phyloP scores from a whole-genome alignment of 352 stramenopile genomes.

The Globisporangium okanoganense region DNA sequence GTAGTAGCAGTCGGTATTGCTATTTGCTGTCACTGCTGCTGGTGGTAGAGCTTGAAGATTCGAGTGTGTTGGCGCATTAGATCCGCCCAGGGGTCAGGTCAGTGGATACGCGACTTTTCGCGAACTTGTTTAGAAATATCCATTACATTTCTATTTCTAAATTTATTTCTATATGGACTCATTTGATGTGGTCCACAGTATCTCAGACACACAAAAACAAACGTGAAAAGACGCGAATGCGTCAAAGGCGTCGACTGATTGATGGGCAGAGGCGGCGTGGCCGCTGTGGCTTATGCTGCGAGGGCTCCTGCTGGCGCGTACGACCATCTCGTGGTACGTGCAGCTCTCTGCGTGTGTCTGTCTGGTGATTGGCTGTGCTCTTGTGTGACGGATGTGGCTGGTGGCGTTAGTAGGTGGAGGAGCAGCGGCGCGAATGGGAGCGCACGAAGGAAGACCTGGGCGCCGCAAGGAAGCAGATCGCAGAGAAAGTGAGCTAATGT shows the following conservation, averaged over 20 bases:
- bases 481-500: conserved; percentile 28
- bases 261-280: conserved; percentile 6
- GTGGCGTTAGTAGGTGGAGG: conserved; percentile 29
- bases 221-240: conserved; percentile 8
- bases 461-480: conserved; percentile 33
- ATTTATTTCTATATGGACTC: conserved; percentile 2
- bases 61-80: background rate
- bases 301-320: background rate
- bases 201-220: background rate
- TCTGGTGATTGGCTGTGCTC: background rate
- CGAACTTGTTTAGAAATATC: background rate
- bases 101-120: conserved; percentile 8
- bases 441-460: conserved; percentile 51
- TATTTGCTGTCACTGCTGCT: background rate
- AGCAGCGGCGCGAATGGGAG: conserved; percentile 53
- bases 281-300: background rate
- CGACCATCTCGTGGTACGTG: conserved; percentile 12
- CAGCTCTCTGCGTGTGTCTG: background rate
- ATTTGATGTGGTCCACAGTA: background rate
- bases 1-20: background rate
- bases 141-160: background rate
- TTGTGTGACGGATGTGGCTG: background rate
- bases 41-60: background rate
- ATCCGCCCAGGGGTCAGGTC: background rate
- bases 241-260: background rate